phyloP scores from a whole-genome alignment of 768 basidiomycete species.

The Suillus tomentosus region DNA sequence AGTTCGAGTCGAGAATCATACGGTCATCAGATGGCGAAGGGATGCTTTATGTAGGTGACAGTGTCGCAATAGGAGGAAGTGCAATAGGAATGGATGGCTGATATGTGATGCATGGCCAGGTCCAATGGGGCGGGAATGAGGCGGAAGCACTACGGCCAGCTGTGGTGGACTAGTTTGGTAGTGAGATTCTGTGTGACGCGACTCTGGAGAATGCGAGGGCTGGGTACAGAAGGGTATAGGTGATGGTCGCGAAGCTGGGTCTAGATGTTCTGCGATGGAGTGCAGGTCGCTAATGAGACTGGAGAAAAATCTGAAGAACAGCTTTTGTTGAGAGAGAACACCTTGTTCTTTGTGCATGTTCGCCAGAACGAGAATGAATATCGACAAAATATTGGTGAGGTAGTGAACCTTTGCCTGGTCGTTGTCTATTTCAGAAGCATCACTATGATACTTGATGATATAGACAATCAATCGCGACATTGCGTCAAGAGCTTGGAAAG shows the following conservation, averaged over 20 bases:
- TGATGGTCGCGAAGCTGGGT: constrained; percentile 66
- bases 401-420: constrained; percentile 97
- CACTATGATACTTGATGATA: constrained; percentile 99
- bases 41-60: constrained; percentile 61
- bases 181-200: constrained; percentile 40
- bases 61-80: constrained; percentile 70
- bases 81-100: constrained; percentile 44
- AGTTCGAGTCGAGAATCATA: constrained; percentile 37
- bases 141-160: constrained; percentile 63
- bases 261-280: too few species aligned
- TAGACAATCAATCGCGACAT: constrained; percentile 93
- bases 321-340: constrained; percentile 89
- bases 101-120: constrained; percentile 45
- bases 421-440: constrained; percentile 88
- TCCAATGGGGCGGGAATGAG: constrained; percentile 74
- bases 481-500: constrained; percentile 93
- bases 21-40: constrained; percentile 52
- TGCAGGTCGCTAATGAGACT: constrained; percentile 92
- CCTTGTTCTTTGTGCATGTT: constrained; percentile 96
- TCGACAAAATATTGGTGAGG: constrained; percentile 94
- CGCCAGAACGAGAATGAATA: constrained; percentile 93
- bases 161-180: constrained; percentile 55
- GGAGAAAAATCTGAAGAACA: constrained; percentile 98
- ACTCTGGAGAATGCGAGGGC: constrained; percentile 71
- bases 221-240: constrained; percentile 76